Base-by-base conservation (phyloP, 345 rosid species). In the Pistacia vera region DNA sequence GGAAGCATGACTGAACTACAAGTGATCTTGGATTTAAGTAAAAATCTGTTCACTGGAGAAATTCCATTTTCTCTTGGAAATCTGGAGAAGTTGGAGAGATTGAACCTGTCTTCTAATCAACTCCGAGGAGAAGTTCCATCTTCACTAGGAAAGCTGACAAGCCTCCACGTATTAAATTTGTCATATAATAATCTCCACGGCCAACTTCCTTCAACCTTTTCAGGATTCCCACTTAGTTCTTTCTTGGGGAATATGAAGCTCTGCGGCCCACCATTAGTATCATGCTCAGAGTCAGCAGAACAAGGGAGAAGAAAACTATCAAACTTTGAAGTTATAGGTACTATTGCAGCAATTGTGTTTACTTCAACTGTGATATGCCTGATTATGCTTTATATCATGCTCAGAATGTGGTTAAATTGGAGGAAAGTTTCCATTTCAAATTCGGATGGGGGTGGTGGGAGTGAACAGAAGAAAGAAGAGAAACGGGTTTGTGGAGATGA, bases 1-100 rank as follows among this genome's bases (percentile, higher is more conserved):
- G 97, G 97, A 68, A 82, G 41, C 57, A 79, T 95, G 61, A 90
- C 92, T 35, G 97, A 93, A 70, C 85, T 95, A 54, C 97, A 95
- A 83, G 96, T 91, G 66, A 89, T 85, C 73, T 66, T 95, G 73
- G 98, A 95, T 70, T 81, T 93, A 66, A 93, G 98, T 76, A 79
- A 77, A 62, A 95, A 95, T 77, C 82, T 76, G 35, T 63, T 95
- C 28, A 80, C 91, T 0, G 97, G 94, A 28, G 63, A 81, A 59
- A 91, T 95, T 35, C 98, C 97, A 8, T 55, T 88, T 0, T 84
- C 94, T 20, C 86, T 95, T 0, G 93, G 97, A 12, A 84, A 74
- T 71, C 87, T 95, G n/a, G 64, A 78, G 36, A 93, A 91, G 88
- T 75, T 95, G 69, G 95, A 91, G 72, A 83, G 88, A 36, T 80